These are phyloP conservation scores for Microcyclosporella mali DNA, from an alignment of 2,329 filamentous ascomycete genomes.

Conservation along the genomic window DNA sequence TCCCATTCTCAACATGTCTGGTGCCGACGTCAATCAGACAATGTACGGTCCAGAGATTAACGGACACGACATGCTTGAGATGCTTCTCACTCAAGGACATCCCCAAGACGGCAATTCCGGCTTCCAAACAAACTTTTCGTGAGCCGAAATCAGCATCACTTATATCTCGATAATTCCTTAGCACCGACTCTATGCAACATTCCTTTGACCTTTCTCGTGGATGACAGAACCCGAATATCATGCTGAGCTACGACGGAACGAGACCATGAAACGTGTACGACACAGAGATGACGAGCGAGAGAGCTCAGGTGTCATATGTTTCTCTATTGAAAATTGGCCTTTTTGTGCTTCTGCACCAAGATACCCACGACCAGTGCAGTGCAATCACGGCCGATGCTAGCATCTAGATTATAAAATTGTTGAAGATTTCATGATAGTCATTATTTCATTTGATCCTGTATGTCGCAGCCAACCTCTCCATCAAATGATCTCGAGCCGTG, in stretches of 20 bases:
- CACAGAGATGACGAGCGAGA: too few relatives aligned
- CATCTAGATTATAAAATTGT: background rate
- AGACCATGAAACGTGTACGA: too few relatives aligned
- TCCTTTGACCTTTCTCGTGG: background rate
- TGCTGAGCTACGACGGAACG: too few relatives aligned
- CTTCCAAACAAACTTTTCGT: conserved; percentile 2
- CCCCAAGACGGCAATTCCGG: conserved; percentile 6
- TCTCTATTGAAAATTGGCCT: too few relatives aligned
- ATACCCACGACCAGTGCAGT: too few relatives aligned
- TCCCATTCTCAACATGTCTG: conserved; percentile 52
- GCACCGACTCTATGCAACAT: too few relatives aligned
- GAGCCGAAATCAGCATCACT: too few relatives aligned
- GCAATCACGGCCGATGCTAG: background rate
- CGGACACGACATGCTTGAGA: conserved; percentile 46
- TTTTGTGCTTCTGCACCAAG: too few relatives aligned
- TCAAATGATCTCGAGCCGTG: conserved; percentile 55
- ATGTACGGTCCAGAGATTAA: conserved; percentile 61
- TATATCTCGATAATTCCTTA: too few relatives aligned
- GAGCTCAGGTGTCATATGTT: too few relatives aligned
- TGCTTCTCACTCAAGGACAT: conserved; percentile 32
- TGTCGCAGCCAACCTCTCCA: conserved; percentile 51
- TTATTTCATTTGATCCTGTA: conserved; percentile 39
- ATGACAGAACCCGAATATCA: background rate
- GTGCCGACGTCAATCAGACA: conserved; percentile 51
- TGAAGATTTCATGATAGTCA: background rate